These are phyloP conservation scores for Aurinia saxatilis DNA, from an alignment of 345 rosid species.

Conservation along the genomic window DNA sequence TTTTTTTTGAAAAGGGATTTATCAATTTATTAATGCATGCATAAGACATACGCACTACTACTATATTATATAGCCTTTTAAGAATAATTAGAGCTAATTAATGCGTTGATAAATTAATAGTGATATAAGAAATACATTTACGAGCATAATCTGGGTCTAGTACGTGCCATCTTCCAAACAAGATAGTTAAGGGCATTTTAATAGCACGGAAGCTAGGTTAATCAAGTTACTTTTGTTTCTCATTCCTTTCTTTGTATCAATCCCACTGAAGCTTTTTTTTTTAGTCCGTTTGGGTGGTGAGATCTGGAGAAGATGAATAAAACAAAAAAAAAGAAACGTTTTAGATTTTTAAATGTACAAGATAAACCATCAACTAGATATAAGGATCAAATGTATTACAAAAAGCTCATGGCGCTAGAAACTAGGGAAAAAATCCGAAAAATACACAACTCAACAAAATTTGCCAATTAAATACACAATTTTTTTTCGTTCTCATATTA, in stretches of 20 bases:
- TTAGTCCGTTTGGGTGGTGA: too few species aligned
- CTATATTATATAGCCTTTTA: background rate
- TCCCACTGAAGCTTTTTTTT: too few species aligned
- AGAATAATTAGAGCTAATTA: background rate
- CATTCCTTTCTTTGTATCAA: too few species aligned
- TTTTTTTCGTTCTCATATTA: too few species aligned
- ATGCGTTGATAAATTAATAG: background rate
- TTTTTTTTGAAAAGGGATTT: too few species aligned
- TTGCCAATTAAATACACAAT: too few species aligned
- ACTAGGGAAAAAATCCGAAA: too few species aligned
- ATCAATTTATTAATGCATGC: constrained; percentile 9
- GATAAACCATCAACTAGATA: background rate
- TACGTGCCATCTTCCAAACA: too few species aligned
- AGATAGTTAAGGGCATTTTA: background rate
- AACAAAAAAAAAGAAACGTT: background rate
- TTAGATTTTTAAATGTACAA: background rate
- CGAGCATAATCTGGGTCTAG: too few species aligned
- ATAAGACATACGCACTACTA: constrained; percentile 4
- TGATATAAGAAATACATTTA: too few species aligned
- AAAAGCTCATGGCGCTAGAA: constrained; percentile 1
- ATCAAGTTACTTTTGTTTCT: background rate
- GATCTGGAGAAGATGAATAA: too few species aligned
- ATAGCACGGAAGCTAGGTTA: background rate
- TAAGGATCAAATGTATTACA: background rate
- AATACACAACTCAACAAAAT: too few species aligned